Evolutionary conservation across 2,329 filamentous ascomycete genomes (phyloP).

Genomic region (Talaromyces marneffei): DNA sequence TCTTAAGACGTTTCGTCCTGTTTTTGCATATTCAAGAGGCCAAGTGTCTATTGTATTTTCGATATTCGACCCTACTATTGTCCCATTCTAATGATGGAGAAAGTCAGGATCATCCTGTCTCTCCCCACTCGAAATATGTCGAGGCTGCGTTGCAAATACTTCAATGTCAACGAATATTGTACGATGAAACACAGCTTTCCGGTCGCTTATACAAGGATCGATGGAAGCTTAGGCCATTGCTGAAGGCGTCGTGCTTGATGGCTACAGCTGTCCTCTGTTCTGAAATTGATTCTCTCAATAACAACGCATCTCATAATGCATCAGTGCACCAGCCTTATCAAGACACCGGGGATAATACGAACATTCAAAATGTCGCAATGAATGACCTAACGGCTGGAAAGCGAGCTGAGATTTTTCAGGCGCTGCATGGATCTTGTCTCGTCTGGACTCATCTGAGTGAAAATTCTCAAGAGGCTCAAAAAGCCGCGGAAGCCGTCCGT

Average conservation of each 20-base stretch:
- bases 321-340: background rate
- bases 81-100: background rate
- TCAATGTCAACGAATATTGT: slow-evolving; percentile 39
- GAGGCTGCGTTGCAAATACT: slow-evolving; percentile 43
- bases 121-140: slow-evolving; percentile 41
- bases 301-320: background rate
- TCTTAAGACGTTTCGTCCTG: slow-evolving; percentile 25
- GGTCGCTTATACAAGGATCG: slow-evolving; percentile 37
- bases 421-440: slow-evolving; percentile 3
- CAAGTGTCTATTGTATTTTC: slow-evolving; percentile 1
- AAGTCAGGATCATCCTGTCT: slow-evolving; percentile 23
- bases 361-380: background rate
- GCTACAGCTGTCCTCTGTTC: background rate
- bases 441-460: slow-evolving; percentile 4
- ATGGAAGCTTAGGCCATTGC: slow-evolving; percentile 42
- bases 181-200: slow-evolving; percentile 37
- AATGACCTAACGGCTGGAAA: background rate
- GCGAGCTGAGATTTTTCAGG: background rate
- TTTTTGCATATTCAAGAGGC: slow-evolving; percentile 19
- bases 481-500: background rate
- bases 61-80: background rate
- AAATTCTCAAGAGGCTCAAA: background rate
- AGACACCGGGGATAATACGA: background rate
- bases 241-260: slow-evolving; percentile 21
- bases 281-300: background rate